Evolutionary conservation across 208 protist species (phyloP), one percentile per base, ranked within the genome.

Genomic region (Crithidia fasciculata): DNA sequence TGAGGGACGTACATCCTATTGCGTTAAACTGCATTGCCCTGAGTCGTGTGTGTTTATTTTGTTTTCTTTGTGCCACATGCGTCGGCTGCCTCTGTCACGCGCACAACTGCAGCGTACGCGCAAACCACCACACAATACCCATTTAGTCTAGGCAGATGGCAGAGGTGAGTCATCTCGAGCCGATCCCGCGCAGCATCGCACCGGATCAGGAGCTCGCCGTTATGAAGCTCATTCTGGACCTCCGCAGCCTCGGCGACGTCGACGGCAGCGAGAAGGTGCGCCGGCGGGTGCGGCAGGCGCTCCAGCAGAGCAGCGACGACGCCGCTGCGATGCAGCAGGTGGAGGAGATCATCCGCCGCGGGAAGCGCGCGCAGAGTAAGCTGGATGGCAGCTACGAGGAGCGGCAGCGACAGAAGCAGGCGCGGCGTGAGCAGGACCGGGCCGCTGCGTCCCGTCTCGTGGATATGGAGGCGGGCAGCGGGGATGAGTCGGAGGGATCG

Each of bases 301-400:
- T 94, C 36, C 63, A 83, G 59, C 56, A 84, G 52, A 88, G 79
- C 43, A 52, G 7, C 28, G 76, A 83, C 55, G 86, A 87, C 50
- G 77, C 82, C 9, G 69, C 59, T 10, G 89, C 89, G 5, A 80
- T 82, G 63, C 55, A 41, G 15, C 70, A 76, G 12, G 84, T 87
- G 9, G 78, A 88, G 3, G 74, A 86, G 15, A 73, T 91, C 28
- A 63, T 94, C n/a, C 81, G 76, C n/a, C 86, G 76, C 47, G 81
- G 74, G 39, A 77, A 59, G 61, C 76, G 73, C 9, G 59, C 72
- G 28, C 73, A 85, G 55, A 90, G 86, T 39, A 89, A 87, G 57
- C 60, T 94, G 16, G 89, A 94, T 52, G 89, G 89, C 50, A 80
- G 76, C 15, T 88, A 94, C 63, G 89, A 94, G 56, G 78, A 65